Evolutionary conservation across 257 asterid species (phyloP).

Genomic region (Agastache rugosa): DNA sequence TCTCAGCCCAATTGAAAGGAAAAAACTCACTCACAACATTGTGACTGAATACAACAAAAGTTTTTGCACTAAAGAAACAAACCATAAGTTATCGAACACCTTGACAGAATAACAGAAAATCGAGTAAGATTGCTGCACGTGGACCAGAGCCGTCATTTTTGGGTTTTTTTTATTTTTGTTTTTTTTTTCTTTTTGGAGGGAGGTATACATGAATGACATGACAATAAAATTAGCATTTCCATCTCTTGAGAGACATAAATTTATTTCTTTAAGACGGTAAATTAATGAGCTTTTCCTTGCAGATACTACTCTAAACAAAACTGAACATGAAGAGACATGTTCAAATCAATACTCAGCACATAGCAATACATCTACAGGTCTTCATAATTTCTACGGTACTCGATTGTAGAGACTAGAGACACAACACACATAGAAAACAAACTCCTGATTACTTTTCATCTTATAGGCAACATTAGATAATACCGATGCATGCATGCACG

Average conservation of each 20-base stretch:
- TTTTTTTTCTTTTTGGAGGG: background rate
- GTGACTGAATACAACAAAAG: conserved; percentile 4
- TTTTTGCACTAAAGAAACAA: background rate
- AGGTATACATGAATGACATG: background rate
- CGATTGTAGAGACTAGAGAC: background rate
- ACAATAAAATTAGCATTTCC: background rate
- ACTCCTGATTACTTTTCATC: background rate
- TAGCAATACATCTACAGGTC: background rate
- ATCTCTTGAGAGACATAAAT: background rate
- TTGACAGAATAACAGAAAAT: background rate
- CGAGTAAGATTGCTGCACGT: background rate
- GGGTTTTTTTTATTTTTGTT: background rate
- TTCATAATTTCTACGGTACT: background rate
- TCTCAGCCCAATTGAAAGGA: conserved; percentile 1
- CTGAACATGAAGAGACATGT: background rate
- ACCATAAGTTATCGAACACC: background rate
- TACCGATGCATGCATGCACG: conserved; percentile 27
- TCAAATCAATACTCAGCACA: conserved; percentile 17
- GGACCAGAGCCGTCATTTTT: background rate
- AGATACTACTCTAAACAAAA: background rate
- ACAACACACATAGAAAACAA: background rate
- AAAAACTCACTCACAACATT: conserved; percentile 23
- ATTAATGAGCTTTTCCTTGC: background rate
- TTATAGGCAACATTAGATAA: background rate
- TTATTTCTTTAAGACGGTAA: background rate